phyloP scores from a whole-genome alignment of 2,329 filamentous ascomycete species.

The Fusarium sarcochroum region DNA sequence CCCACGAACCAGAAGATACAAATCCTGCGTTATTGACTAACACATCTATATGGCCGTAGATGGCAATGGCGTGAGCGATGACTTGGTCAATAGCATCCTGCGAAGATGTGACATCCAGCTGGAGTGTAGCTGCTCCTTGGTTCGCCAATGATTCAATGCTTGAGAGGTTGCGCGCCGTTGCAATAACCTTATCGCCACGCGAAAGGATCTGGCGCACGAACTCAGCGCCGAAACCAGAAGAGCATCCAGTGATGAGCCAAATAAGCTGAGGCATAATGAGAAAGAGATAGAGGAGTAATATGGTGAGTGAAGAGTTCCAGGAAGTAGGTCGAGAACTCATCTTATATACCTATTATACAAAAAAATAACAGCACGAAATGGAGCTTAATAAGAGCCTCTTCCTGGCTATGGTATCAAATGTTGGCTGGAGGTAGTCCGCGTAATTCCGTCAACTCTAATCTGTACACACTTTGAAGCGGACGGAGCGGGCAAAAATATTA shows the following conservation, averaged over 20 bases:
- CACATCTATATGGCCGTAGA: slow-evolving; percentile 53
- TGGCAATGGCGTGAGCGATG: slow-evolving; percentile 47
- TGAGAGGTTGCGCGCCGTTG: slow-evolving; percentile 46
- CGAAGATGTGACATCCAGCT: slow-evolving; percentile 51
- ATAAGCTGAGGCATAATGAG: slow-evolving; percentile 48
- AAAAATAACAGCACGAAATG: too few relatives aligned
- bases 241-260: slow-evolving; percentile 54
- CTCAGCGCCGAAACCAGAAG: slow-evolving; percentile 52
- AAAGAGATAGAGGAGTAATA: neutral
- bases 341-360: too few relatives aligned
- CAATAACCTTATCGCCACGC: slow-evolving; percentile 52
- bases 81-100: slow-evolving; percentile 31
- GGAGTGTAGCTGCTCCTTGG: slow-evolving; percentile 27
- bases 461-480: too few relatives aligned
- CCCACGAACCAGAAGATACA: slow-evolving; percentile 46
- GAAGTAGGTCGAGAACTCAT: too few relatives aligned
- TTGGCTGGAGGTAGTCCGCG: too few relatives aligned
- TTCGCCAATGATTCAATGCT: slow-evolving; percentile 23
- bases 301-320: neutral
- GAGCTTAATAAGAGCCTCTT: too few relatives aligned
- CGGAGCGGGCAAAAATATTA: too few relatives aligned
- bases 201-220: slow-evolving; percentile 41
- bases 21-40: slow-evolving; percentile 55
- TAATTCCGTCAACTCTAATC: too few relatives aligned
- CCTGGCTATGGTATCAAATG: too few relatives aligned